phyloP scores from a whole-genome alignment of 78 protist genomes.

The Thecamonas trahens region DNA sequence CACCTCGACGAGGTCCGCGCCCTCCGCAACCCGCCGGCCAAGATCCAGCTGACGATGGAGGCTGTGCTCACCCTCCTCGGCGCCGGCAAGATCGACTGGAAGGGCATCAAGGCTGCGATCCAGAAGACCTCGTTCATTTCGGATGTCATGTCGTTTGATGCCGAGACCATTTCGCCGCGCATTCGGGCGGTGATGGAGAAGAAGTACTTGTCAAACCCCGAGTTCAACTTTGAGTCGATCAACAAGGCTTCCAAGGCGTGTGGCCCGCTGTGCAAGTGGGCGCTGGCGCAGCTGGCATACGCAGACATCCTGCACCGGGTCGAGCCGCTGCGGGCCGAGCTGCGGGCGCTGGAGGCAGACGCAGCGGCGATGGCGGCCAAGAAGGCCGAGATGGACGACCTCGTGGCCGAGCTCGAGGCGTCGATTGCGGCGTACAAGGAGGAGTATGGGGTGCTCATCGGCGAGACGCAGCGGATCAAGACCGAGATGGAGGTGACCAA shows the following conservation, averaged over 20 bases:
- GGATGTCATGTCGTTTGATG: constrained; percentile 69
- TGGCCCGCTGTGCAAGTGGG: constrained; percentile 95
- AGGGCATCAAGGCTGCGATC: constrained; percentile 52
- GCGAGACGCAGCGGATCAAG: constrained; percentile 61
- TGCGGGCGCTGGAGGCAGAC: constrained; percentile 44
- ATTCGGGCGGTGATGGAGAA: constrained; percentile 22
- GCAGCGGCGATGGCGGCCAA: constrained; percentile 9
- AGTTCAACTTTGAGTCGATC: constrained; percentile 60
- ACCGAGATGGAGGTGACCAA: constrained; percentile 49
- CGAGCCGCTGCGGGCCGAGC: constrained; percentile 75
- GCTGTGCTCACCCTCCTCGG: constrained; percentile 58
- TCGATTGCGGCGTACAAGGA: constrained; percentile 51
- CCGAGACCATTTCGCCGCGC: constrained; percentile 27
- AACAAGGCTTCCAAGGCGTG: constrained; percentile 75
- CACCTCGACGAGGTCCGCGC: constrained; percentile 73
- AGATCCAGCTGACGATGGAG: constrained; percentile 74
- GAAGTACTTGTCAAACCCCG: constrained; percentile 48
- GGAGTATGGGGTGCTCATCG: constrained; percentile 71
- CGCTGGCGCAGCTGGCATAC: constrained; percentile 65
- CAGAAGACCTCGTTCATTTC: constrained; percentile 58
- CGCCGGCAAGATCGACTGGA: constrained; percentile 69
- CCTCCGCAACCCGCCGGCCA: constrained; percentile 74
- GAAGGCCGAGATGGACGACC: not conserved
- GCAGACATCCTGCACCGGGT: constrained; percentile 66
- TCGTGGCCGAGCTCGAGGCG: constrained; percentile 44